Evolutionary conservation across 352 stramenopile species (phyloP).

Genomic region (Globisporangium sylvaticum): DNA sequence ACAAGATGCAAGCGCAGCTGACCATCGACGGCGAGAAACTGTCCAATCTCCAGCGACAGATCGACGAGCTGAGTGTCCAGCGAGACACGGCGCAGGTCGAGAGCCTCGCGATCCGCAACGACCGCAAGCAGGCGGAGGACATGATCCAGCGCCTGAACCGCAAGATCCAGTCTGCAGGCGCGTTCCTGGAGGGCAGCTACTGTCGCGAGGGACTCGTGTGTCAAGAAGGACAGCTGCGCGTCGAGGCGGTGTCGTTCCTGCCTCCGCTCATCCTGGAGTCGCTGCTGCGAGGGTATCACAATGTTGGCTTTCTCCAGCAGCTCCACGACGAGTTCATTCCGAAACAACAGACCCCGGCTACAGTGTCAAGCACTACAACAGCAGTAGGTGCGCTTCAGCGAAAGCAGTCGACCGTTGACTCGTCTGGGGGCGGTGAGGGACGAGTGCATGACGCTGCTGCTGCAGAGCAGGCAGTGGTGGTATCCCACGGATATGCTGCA

Average conservation of each 20-base stretch:
- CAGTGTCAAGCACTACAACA: not conserved
- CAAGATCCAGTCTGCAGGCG: slow-evolving; percentile 54
- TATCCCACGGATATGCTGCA: not conserved
- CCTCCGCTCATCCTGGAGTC: slow-evolving; percentile 64
- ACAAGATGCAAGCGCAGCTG: slow-evolving; percentile 35
- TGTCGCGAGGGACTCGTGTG: slow-evolving; percentile 50
- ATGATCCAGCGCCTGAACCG: slow-evolving; percentile 40
- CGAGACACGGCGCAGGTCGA: slow-evolving; percentile 47
- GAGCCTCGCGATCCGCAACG: slow-evolving; percentile 47
- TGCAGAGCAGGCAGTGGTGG: not conserved
- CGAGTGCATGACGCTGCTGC: not conserved
- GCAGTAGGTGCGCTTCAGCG: not conserved
- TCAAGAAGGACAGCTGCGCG: slow-evolving; percentile 57
- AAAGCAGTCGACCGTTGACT: not conserved
- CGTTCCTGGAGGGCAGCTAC: slow-evolving; percentile 43
- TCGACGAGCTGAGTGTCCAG: slow-evolving; percentile 47
- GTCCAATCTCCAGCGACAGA: slow-evolving; percentile 37
- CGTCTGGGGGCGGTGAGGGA: not conserved
- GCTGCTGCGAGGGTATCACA: slow-evolving; percentile 56
- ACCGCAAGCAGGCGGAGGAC: slow-evolving; percentile 59
- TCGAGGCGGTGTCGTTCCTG: slow-evolving; percentile 60
- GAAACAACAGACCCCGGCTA: not conserved
- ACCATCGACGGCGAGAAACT: slow-evolving; percentile 30
- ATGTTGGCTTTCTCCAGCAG: slow-evolving; percentile 60
- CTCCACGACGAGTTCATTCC: slow-evolving; percentile 21